Conservation (phyloP, 129 eudicot species). For the Saussurea involucrata region DNA sequence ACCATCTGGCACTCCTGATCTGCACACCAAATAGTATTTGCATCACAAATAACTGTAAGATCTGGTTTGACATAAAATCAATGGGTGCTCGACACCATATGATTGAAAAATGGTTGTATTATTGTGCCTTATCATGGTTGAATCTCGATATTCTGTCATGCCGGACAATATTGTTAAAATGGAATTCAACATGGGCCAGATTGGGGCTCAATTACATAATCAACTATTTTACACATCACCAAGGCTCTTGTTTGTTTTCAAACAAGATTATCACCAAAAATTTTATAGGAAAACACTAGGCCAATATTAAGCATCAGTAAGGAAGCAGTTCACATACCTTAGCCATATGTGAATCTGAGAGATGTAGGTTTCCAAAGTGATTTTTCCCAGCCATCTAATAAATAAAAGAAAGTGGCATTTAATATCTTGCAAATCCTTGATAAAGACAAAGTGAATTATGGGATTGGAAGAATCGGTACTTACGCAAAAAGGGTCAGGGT, state of each 20-base stretch:
- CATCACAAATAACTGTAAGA: background rate
- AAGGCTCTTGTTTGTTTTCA: background rate
- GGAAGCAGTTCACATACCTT: slow-evolving; percentile 42
- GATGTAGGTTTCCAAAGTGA: slow-evolving; percentile 87
- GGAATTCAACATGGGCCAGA: too few species aligned
- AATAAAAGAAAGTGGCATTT: background rate
- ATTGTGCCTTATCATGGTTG: background rate
- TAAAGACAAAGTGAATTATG: slow-evolving; percentile 1
- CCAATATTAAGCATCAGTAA: background rate
- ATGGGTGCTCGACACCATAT: background rate
- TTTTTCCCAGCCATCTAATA: slow-evolving; percentile 85
- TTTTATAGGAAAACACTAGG: background rate
- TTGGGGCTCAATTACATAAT: too few species aligned
- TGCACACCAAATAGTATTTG: slow-evolving; percentile 24
- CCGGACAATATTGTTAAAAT: background rate
- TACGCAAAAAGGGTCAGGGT: slow-evolving; percentile 85
- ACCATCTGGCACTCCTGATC: slow-evolving; percentile 86
- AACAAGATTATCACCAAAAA: background rate
- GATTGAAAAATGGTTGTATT: background rate
- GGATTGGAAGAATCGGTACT: slow-evolving; percentile 27
- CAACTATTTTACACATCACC: background rate
- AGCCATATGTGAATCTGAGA: slow-evolving; percentile 95
- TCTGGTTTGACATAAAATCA: background rate
- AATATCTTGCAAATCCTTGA: background rate
- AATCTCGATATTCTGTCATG: background rate